Conservation (phyloP, 805 yeast species). For the Starmerella geochares region DNA sequence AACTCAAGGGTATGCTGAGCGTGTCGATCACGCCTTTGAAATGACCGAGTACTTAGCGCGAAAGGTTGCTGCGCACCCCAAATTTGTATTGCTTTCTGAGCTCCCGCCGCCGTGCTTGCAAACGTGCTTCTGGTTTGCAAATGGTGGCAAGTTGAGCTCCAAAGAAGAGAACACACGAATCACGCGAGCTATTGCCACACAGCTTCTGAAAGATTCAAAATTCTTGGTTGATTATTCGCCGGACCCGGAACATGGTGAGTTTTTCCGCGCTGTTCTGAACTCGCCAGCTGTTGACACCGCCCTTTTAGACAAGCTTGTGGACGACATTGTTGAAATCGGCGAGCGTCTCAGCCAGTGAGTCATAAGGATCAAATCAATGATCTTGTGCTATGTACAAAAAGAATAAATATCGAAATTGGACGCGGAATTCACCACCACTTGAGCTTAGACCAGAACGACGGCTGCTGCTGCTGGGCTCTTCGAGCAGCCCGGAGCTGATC, state of each 20-base stretch:
- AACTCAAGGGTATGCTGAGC: conserved; percentile 45
- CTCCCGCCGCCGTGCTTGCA: conserved; percentile 68
- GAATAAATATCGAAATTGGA: neutral
- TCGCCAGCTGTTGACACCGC: conserved; percentile 47
- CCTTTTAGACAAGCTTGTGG: conserved; percentile 40
- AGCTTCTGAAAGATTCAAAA: conserved; percentile 51
- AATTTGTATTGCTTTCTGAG: conserved; percentile 48
- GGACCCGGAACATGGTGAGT: conserved; percentile 54
- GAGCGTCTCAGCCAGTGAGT: neutral
- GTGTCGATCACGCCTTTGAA: conserved; percentile 65
- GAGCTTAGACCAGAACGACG: conserved; percentile 4
- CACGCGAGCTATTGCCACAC: conserved; percentile 54
- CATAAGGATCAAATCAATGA: neutral
- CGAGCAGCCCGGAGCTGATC: conserved; percentile 1
- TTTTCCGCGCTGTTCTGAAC: conserved; percentile 74
- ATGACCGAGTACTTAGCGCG: conserved; percentile 54
- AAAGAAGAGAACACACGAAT: conserved; percentile 39
- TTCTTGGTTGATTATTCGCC: conserved; percentile 75
- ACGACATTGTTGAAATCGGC: conserved; percentile 15
- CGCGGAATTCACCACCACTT: conserved; percentile 9
- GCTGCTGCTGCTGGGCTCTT: neutral
- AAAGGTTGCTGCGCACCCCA: conserved; percentile 33
- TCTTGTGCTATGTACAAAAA: neutral
- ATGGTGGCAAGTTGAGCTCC: conserved; percentile 31
- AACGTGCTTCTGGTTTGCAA: conserved; percentile 68